A percentile compares a stretch with the other conserved stretches of the same genome.
phyloP scores from a whole-genome alignment of 352 stramenopile species.

The Pythium rhizo-oryzae region DNA sequence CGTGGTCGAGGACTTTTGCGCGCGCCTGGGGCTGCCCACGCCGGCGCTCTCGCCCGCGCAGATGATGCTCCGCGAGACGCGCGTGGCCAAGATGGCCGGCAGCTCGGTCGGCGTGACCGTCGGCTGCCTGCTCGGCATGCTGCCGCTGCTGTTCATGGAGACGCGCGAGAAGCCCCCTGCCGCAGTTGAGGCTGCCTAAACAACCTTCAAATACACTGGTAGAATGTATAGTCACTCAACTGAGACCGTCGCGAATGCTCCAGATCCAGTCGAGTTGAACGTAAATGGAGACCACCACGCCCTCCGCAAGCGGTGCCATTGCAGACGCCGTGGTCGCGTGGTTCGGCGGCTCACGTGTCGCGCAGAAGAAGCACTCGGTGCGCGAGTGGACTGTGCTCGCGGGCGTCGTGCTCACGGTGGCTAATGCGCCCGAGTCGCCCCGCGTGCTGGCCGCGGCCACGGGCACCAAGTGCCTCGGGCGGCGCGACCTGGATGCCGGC shows the following conservation, averaged over 20 bases:
- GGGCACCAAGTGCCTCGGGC: slow-evolving; percentile 83
- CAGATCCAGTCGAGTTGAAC: too few relatives aligned
- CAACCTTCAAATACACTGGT: slow-evolving; percentile 10
- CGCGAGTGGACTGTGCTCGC: slow-evolving; percentile 71
- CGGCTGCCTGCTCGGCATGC: slow-evolving; percentile 78
- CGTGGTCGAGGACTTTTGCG: slow-evolving; percentile 81
- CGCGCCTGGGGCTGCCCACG: slow-evolving; percentile 59
- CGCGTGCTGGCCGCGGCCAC: slow-evolving; percentile 60
- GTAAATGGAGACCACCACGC: slow-evolving; percentile 6
- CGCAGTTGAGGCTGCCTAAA: neutral
- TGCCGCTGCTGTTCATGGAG: slow-evolving; percentile 74
- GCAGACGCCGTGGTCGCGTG: slow-evolving; percentile 55
- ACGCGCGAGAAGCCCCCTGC: slow-evolving; percentile 34
- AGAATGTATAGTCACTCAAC: slow-evolving; percentile 31
- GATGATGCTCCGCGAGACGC: slow-evolving; percentile 66
- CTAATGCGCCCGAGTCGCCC: slow-evolving; percentile 18
- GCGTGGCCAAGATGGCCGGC: slow-evolving; percentile 67
- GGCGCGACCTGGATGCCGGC: slow-evolving; percentile 58
- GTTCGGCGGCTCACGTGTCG: slow-evolving; percentile 52
- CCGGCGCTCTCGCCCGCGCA: slow-evolving; percentile 64
- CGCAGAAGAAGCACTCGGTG: slow-evolving; percentile 59
- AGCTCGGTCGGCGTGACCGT: slow-evolving; percentile 75
- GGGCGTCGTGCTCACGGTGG: slow-evolving; percentile 46
- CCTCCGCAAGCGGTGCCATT: slow-evolving; percentile 7
- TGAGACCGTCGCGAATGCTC: neutral